phyloP scores from a whole-genome alignment of 2,329 filamentous ascomycete species.

The Ceratocystis albifundus region DNA sequence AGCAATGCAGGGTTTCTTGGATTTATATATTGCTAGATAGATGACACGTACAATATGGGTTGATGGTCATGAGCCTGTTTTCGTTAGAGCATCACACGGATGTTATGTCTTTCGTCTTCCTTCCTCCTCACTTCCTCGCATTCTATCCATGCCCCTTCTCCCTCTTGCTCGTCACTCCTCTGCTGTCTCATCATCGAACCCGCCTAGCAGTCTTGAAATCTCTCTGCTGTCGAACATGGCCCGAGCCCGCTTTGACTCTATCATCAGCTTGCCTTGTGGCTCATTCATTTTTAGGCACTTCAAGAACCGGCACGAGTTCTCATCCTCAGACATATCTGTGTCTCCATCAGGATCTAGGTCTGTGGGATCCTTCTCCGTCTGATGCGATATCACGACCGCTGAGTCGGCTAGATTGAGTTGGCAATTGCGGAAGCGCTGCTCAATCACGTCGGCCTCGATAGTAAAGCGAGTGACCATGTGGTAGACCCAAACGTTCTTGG shows the following conservation, averaged over 20 bases:
- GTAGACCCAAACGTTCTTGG: slow-evolving; percentile 32
- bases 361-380: background rate
- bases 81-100: no score
- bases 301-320: background rate
- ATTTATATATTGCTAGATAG: no score
- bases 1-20: no score
- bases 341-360: background rate
- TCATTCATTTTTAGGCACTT: background rate
- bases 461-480: slow-evolving; percentile 33
- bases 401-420: background rate
- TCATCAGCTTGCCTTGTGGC: background rate
- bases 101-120: no score
- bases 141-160: background rate
- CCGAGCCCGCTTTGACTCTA: slow-evolving; percentile 6
- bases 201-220: slow-evolving; percentile 17
- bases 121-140: no score
- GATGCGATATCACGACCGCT: slow-evolving; percentile 1
- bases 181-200: slow-evolving; percentile 18
- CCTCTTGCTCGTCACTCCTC: slow-evolving; percentile 1
- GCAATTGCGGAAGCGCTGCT: slow-evolving; percentile 26
- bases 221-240: slow-evolving; percentile 22
- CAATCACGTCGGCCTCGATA: slow-evolving; percentile 34
- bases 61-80: no score
- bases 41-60: no score
- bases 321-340: background rate